Conservation (phyloP, 2,329 filamentous ascomycete genomes). For the Aspergillus novofumigatus region DNA sequence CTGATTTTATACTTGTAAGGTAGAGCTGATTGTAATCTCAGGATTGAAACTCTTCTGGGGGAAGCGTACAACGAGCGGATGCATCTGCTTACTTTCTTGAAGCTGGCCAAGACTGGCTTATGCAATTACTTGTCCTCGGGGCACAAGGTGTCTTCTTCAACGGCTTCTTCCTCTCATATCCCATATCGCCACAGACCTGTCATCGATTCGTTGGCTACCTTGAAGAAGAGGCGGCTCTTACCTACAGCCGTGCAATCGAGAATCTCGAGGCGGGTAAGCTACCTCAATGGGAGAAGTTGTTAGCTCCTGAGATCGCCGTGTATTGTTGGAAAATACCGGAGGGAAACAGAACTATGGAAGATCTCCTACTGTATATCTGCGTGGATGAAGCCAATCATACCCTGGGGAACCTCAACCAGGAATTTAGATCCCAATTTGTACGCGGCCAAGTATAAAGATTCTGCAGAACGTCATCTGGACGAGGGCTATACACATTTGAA, state of each 20-base stretch:
- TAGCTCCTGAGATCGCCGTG: constrained; percentile 82
- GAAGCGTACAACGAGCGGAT: constrained; percentile 92
- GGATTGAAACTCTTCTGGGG: constrained; percentile 88
- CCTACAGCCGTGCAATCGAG: constrained; percentile 82
- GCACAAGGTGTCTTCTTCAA: constrained; percentile 98
- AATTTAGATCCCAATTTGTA: constrained; percentile 89
- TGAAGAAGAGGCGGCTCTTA: constrained; percentile 94
- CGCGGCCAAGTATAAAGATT: constrained; percentile 73
- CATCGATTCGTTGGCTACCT: constrained; percentile 96
- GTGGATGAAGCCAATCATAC: constrained; percentile 92
- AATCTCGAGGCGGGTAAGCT: constrained; percentile 83
- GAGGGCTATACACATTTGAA: constrained; percentile 63
- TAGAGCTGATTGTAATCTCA: constrained; percentile 16
- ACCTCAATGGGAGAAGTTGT: constrained; percentile 73
- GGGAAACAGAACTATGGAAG: constrained; percentile 73
- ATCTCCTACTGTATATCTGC: constrained; percentile 81
- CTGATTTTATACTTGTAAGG: neutral
- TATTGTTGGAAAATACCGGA: constrained; percentile 95
- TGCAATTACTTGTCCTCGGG: constrained; percentile 85
- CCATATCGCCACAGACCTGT: constrained; percentile 78
- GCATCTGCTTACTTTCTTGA: constrained; percentile 89
- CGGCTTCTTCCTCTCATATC: constrained; percentile 80
- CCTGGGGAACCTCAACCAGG: constrained; percentile 76
- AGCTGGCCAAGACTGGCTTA: constrained; percentile 85
- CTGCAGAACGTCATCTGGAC: constrained; percentile 61